phyloP scores from a whole-genome alignment of 2,329 filamentous ascomycete species.

The Fusarium xyrophilum region DNA sequence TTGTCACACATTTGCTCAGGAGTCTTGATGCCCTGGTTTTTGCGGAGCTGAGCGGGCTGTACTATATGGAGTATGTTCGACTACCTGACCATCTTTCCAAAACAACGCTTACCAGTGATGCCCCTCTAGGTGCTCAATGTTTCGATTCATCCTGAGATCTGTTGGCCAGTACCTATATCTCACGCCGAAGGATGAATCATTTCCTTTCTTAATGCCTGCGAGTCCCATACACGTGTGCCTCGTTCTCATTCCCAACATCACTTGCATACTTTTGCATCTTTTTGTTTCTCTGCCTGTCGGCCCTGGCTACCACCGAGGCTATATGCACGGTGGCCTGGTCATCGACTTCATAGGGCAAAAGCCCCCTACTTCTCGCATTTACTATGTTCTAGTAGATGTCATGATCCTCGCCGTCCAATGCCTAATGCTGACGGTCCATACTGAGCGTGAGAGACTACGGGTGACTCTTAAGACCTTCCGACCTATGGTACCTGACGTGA shows the following conservation, averaged over 20 bases:
- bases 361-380: constrained; percentile 63
- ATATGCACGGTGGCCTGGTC: constrained; percentile 71
- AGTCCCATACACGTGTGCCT: constrained; percentile 63
- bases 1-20: constrained; percentile 65
- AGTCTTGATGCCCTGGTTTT: constrained; percentile 69
- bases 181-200: constrained; percentile 65
- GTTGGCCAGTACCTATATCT: constrained; percentile 68
- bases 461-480: constrained; percentile 54
- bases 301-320: constrained; percentile 68
- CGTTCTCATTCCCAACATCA: constrained; percentile 63
- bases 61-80: constrained; percentile 71
- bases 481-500: constrained; percentile 43
- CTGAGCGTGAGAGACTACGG: constrained; percentile 64
- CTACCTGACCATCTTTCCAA: background rate
- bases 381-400: constrained; percentile 63
- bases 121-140: constrained; percentile 65
- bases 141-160: constrained; percentile 66
- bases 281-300: constrained; percentile 62
- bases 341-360: constrained; percentile 73
- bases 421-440: constrained; percentile 68
- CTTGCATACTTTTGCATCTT: constrained; percentile 68
- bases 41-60: constrained; percentile 69
- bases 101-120: constrained; percentile 23
- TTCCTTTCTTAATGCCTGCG: constrained; percentile 63
- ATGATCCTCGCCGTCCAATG: constrained; percentile 65